Evolutionary conservation across 2,329 filamentous ascomycete genomes (phyloP).

Genomic region (Metarhizium sp.): DNA sequence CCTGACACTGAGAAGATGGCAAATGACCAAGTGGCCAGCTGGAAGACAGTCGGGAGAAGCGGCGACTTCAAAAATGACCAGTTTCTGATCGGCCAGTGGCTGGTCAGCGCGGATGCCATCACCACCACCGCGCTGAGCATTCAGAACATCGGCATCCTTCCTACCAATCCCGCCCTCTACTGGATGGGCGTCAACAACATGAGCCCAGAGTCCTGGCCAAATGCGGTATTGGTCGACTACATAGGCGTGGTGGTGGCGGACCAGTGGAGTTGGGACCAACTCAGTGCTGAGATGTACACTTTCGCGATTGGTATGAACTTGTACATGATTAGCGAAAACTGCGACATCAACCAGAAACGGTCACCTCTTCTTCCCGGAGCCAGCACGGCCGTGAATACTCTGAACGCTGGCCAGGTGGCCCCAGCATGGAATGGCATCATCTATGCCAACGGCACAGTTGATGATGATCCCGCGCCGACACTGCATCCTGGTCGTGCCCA

Average conservation of each 20-base stretch:
- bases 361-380: slow-evolving; percentile 14
- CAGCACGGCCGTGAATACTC: background rate
- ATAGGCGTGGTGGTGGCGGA: slow-evolving; percentile 19
- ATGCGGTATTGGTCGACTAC: slow-evolving; percentile 22
- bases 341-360: slow-evolving; percentile 11
- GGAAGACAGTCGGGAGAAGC: slow-evolving; percentile 12
- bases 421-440: slow-evolving; percentile 19
- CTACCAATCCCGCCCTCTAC: slow-evolving; percentile 25
- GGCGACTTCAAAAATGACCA: slow-evolving; percentile 12
- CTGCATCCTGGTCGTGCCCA: slow-evolving; percentile 12
- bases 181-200: slow-evolving; percentile 21
- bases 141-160: slow-evolving; percentile 20
- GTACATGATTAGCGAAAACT: slow-evolving; percentile 25
- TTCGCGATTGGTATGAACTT: slow-evolving; percentile 18
- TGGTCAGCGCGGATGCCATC: slow-evolving; percentile 17
- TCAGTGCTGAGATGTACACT: slow-evolving; percentile 22
- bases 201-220: slow-evolving; percentile 18
- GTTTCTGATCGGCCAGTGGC: slow-evolving; percentile 23
- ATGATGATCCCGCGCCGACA: slow-evolving; percentile 13
- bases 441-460: slow-evolving; percentile 20
- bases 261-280: slow-evolving; percentile 15
- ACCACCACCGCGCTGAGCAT: slow-evolving; percentile 16
- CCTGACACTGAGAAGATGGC: slow-evolving; percentile 16
- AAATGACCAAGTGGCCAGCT: slow-evolving; percentile 13
- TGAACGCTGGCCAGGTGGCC: background rate